Percentiles rank a stretch among this genome's conserved stretches.
phyloP scores from a whole-genome alignment of 1,139 yeast genomes.

The Candida mesenterica region DNA sequence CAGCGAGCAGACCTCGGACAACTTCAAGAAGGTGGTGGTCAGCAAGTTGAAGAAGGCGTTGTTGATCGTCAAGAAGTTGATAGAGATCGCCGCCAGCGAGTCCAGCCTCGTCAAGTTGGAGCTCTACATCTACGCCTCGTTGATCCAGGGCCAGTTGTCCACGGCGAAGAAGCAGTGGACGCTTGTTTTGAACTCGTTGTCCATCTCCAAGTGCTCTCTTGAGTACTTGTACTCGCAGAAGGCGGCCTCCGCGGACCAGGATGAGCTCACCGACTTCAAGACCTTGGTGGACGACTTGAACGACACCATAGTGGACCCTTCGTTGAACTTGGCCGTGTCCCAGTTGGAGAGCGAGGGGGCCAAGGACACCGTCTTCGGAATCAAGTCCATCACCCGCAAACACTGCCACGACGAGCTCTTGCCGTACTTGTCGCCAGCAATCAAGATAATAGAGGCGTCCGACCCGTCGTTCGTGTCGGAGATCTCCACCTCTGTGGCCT shows the following conservation, averaged over 20 bases:
- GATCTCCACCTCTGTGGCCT: slow-evolving; percentile 25
- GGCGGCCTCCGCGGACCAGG: slow-evolving; percentile 12
- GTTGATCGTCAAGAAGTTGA: slow-evolving; percentile 42
- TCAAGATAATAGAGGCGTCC: slow-evolving; percentile 35
- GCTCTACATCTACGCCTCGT: slow-evolving; percentile 55
- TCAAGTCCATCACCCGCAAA: slow-evolving; percentile 44
- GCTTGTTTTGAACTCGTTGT: slow-evolving; percentile 49
- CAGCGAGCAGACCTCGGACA: slow-evolving; percentile 29
- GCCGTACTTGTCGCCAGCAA: slow-evolving; percentile 35
- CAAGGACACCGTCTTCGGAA: slow-evolving; percentile 10
- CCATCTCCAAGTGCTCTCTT: slow-evolving; percentile 62
- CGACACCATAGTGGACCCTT: slow-evolving; percentile 66
- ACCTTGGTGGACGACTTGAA: slow-evolving; percentile 56
- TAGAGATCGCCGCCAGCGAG: slow-evolving; percentile 36
- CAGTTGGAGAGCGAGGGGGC: slow-evolving; percentile 28
- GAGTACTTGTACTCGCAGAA: slow-evolving; percentile 41
- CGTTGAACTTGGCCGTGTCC: slow-evolving; percentile 56
- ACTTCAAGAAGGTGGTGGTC: slow-evolving; percentile 52
- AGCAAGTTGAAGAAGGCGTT: slow-evolving; percentile 71
- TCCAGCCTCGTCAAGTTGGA: slow-evolving; percentile 47
- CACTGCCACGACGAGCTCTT: slow-evolving; percentile 35
- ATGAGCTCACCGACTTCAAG: slow-evolving; percentile 27
- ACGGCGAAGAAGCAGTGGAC: slow-evolving; percentile 62
- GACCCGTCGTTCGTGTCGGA: slow-evolving; percentile 46
- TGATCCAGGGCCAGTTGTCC: slow-evolving; percentile 59